Base-by-base conservation (phyloP, 805 yeast genomes). In the Tetrapisispora taiwanensis region DNA sequence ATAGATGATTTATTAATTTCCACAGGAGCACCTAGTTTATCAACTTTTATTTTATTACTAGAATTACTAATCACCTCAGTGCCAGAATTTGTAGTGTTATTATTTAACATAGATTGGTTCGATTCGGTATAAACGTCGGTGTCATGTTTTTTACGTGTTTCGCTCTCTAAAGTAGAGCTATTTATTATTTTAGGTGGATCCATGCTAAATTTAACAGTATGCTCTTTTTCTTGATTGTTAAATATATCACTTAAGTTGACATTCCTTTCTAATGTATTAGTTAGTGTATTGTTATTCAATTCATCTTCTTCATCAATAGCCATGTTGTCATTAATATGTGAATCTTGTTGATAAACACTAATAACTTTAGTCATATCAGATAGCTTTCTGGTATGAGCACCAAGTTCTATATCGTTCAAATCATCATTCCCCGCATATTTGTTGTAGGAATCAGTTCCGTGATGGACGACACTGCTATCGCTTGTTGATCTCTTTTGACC, bases 281-380 rank as follows among this genome's bases (percentile, higher is more conserved):
- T 28, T 13, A 24, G 30, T 1, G 17, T 14, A 13, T 30, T 14
- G n/a, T 7, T 28, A 28, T 28, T 28, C 5, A 28, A 7, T 13
- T 36, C 39, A 4, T 41, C 48, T 20, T 45, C 33, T 14, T 15
- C 12, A 18, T 37, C 40, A 28, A 37, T 28, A 39, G 48, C 47
- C 32, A 48, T 41, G 8, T 42, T 45, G 22, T 45, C 36, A 20
- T 51, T 45, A 3, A 34, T 39, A 12, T 38, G 46, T n/a, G 38
- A 12, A 7, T 19, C 18, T 30, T 46, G 30, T 44, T 60, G 63
- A 44, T 54, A 59, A 26, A 62, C 48, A 46, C 65, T 60, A 13
- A 60, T 51, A 13, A 62, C 56, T 43, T 59, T 59, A 1, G 66
- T 62, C 58, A 62, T 59, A 35, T 60, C 64, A 9, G 60, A 56